Conservation (phyloP, 306 rosid genomes). For the Cucumis sativus region DNA sequence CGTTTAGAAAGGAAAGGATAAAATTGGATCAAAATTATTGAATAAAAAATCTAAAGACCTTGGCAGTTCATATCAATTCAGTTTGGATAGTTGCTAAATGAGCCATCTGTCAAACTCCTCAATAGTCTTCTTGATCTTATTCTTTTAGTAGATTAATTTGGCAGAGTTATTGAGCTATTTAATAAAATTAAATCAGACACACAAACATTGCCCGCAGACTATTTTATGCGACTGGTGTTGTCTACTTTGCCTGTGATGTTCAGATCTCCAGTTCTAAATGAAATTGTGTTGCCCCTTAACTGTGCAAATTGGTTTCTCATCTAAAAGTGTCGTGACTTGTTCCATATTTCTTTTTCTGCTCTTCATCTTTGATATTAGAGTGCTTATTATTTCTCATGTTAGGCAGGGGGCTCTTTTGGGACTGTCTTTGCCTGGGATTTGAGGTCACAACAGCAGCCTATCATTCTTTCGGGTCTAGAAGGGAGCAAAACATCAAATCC, state of each 20-base stretch:
- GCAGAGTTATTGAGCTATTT: not conserved
- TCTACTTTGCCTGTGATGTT: not conserved
- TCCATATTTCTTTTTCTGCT: not conserved
- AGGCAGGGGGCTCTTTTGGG: slow-evolving; percentile 92
- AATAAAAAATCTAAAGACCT: no score
- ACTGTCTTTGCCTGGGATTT: slow-evolving; percentile 96
- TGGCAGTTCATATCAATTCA: not conserved
- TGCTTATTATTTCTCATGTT: slow-evolving; percentile 2
- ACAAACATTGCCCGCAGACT: not conserved
- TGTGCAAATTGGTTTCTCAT: not conserved
- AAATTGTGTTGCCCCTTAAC: not conserved
- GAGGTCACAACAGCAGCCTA: slow-evolving; percentile 74
- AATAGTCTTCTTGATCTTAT: not conserved
- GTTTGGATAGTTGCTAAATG: not conserved
- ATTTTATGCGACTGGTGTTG: not conserved
- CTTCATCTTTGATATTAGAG: not conserved
- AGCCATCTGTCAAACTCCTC: not conserved
- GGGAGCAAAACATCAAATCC: slow-evolving; percentile 28
- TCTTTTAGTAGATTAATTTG: not conserved
- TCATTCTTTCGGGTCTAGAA: slow-evolving; percentile 65
- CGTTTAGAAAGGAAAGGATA: no score
- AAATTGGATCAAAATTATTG: no score
- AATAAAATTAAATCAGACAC: no score
- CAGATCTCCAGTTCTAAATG: not conserved
- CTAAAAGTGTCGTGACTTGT: not conserved